Evolutionary conservation across 805 yeast genomes (phyloP), one percentile per base, ranked within the genome.

Genomic region (Zygosaccharomyces siamensis): DNA sequence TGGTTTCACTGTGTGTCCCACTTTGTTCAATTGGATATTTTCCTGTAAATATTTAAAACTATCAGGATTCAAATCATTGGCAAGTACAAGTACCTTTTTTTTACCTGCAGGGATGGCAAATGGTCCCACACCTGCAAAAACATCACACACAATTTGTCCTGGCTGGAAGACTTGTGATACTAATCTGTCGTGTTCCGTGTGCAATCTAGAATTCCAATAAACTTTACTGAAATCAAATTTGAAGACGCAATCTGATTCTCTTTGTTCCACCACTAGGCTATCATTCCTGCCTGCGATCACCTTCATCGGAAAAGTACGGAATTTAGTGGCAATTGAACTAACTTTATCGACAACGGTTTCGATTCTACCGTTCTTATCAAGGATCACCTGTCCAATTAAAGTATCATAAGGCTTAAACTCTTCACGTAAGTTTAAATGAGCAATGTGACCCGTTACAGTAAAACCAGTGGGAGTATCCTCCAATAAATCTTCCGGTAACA

Each of bases 51-150:
- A 84, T 55, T 80, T 79, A 67, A 71, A 86, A 50, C 95, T 83
- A 51, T 84, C 86, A 0, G 97, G 98, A 61, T 93, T 93, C 64
- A 93, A 73, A 66, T 93, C 99, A 64, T 90, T 93, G 8, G 97
- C 97, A 57, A 93, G 73, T 0, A 88, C 95, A 45, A 90, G 64
- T 8, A 83, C 85, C 12, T 78, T 77, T 52, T 84, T 87, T 66
- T 85, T 89, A 11, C 90, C 98, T 0, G 97, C 96, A 0, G 99
- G 99, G 1, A 93, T 80, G 1, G 95, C 92, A 72, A 95, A 93
- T 4, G 99, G 99, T 0, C 99, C 99, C 1, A 93, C 98, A 41
- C 99, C 99, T 0, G 97, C 98, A 80, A 95, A 87, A 0, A 89
- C 97, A 71, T 93, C 99, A 59, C 89, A 88, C 0, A 95, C 86